A percentile compares a stretch with the other conserved stretches of the same genome.
phyloP scores from a whole-genome alignment of 768 basidiomycete species.

The Tephrocybe sp. region DNA sequence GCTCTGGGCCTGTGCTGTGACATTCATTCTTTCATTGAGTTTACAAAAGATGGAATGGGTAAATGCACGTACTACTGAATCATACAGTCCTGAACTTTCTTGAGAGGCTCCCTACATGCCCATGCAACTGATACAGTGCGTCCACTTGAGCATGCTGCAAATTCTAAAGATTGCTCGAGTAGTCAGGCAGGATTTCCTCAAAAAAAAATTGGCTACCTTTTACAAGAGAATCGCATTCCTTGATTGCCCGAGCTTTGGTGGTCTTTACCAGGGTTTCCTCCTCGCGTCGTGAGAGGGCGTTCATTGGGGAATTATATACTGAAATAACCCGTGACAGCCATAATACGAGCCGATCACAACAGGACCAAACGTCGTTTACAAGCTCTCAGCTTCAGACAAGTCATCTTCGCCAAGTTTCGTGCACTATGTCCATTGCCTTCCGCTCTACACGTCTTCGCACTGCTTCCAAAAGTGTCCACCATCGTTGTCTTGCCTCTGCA shows the following conservation, averaged over 20 bases:
- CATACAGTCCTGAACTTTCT: constrained; percentile 75
- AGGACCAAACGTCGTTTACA: constrained; percentile 1
- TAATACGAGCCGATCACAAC: not conserved
- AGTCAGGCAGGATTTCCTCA: not conserved
- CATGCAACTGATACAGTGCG: constrained; percentile 83
- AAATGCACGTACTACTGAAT: constrained; percentile 62
- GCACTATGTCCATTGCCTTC: constrained; percentile 8
- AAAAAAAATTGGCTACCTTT: constrained; percentile 46
- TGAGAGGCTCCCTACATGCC: constrained; percentile 73
- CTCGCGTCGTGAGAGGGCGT: constrained; percentile 82
- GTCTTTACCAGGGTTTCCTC: constrained; percentile 83
- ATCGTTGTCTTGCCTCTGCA: constrained; percentile 46
- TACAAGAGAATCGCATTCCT: constrained; percentile 73
- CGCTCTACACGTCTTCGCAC: constrained; percentile 11
- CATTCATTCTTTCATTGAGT: constrained; percentile 3
- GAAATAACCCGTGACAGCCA: not conserved
- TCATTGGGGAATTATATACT: constrained; percentile 42
- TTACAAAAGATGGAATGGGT: not conserved
- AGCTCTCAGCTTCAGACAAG: not conserved
- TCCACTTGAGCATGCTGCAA: constrained; percentile 80
- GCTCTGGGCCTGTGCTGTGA: constrained; percentile 65
- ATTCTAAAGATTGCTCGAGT: constrained; percentile 45
- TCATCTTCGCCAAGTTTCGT: not conserved
- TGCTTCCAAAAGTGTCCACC: constrained; percentile 25
- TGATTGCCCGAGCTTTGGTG: constrained; percentile 75